Conservation (phyloP, 1,284 basidiomycete genomes). For the Hymenochaete sp. region DNA sequence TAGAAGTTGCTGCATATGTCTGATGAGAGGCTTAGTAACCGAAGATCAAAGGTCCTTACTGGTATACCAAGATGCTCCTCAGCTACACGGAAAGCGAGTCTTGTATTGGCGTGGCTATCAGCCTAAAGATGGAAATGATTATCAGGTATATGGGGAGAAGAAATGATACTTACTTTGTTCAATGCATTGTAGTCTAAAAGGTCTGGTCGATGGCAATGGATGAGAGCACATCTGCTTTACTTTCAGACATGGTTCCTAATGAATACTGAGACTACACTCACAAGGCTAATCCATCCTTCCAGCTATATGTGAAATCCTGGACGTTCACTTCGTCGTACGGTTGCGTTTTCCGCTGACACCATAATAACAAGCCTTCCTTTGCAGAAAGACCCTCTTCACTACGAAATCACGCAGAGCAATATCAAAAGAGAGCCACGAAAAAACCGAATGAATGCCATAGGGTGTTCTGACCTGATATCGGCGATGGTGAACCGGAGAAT, state of each 20-base stretch:
- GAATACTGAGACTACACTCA: slow-evolving; percentile 27
- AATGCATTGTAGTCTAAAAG: slow-evolving; percentile 82
- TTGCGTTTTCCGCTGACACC: slow-evolving; percentile 95
- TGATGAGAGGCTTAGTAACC: slow-evolving; percentile 1
- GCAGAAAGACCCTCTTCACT: slow-evolving; percentile 97
- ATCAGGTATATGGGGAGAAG: slow-evolving; percentile 1
- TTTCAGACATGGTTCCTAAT: slow-evolving; percentile 10
- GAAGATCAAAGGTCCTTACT: slow-evolving; percentile 39
- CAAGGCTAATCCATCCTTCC: slow-evolving; percentile 93
- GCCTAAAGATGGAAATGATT: slow-evolving; percentile 30
- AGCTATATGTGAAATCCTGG: slow-evolving; percentile 87
- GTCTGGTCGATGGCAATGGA: slow-evolving; percentile 95
- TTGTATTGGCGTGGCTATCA: slow-evolving; percentile 75
- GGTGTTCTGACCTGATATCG: slow-evolving; percentile 76
- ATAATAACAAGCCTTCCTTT: slow-evolving; percentile 91
- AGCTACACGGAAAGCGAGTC: slow-evolving; percentile 79
- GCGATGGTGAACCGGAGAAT: slow-evolving; percentile 97
- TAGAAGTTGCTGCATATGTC: slow-evolving; percentile 65
- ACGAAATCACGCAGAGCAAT: slow-evolving; percentile 19
- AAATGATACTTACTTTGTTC: slow-evolving; percentile 49
- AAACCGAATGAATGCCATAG: too few species aligned
- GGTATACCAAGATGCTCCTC: slow-evolving; percentile 84
- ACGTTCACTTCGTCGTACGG: slow-evolving; percentile 90
- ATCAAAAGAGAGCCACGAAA: slow-evolving; percentile 14
- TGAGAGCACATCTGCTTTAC: slow-evolving; percentile 77